Conservation (phyloP, 768 basidiomycete genomes). For the Boletus rubropictus region DNA sequence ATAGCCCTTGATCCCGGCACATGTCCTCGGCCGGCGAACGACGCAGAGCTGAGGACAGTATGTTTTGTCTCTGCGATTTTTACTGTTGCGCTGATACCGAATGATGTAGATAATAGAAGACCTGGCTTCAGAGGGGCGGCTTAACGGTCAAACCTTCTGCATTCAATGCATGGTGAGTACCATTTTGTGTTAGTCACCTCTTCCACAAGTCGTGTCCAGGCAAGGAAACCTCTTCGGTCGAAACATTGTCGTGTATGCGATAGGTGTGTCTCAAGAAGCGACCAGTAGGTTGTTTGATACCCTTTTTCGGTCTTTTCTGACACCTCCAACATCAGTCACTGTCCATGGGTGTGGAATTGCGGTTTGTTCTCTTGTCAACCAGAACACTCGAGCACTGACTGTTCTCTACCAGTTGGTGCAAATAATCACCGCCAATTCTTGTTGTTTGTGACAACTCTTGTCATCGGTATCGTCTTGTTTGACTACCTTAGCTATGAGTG, state of each 20-base stretch:
- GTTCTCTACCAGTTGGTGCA: slow-evolving; percentile 58
- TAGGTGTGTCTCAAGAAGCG: slow-evolving; percentile 82
- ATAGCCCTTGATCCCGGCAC: slow-evolving; percentile 86
- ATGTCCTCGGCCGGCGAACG: slow-evolving; percentile 74
- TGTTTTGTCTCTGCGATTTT: slow-evolving; percentile 21
- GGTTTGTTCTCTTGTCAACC: slow-evolving; percentile 44
- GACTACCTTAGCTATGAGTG: slow-evolving; percentile 82
- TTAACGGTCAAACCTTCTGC: slow-evolving; percentile 97
- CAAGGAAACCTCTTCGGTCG: slow-evolving; percentile 84
- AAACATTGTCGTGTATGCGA: slow-evolving; percentile 95
- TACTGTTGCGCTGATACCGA: neutral
- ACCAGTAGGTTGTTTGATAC: slow-evolving; percentile 63
- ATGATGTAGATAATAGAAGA: slow-evolving; percentile 75
- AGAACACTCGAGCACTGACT: neutral
- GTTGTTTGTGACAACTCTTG: slow-evolving; percentile 83
- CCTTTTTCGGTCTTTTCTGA: neutral
- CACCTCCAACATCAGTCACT: slow-evolving; percentile 55
- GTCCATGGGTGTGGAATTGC: slow-evolving; percentile 99
- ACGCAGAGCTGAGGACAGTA: slow-evolving; percentile 84
- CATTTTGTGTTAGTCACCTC: neutral
- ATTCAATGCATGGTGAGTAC: slow-evolving; percentile 82
- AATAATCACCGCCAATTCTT: slow-evolving; percentile 96
- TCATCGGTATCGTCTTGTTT: slow-evolving; percentile 73
- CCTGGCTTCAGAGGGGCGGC: slow-evolving; percentile 74
- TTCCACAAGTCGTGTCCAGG: slow-evolving; percentile 34